Percentiles rank a stretch among this genome's conserved stretches.
phyloP scores from a whole-genome alignment of 306 rosid species.

The Vigna nakashimae region DNA sequence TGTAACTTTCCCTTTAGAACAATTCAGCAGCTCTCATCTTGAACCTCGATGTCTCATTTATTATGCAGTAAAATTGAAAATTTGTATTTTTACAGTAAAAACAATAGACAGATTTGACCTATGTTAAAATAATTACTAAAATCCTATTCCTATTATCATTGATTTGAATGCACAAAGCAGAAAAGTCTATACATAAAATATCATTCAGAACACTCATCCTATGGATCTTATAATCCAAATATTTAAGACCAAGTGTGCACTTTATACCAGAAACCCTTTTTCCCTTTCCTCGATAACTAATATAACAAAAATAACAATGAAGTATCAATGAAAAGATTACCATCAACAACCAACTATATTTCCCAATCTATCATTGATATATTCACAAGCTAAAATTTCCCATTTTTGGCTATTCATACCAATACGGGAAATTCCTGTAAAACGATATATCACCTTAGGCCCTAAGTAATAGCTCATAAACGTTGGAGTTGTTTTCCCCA shows the following conservation, averaged over 20 bases:
- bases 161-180: not conserved
- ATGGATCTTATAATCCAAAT: not conserved
- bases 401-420: conserved; percentile 19
- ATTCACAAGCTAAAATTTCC: conserved; percentile 24
- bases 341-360: conserved; percentile 8
- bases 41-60: not conserved
- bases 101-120: not conserved
- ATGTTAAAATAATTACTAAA: not conserved
- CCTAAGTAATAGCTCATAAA: conserved; percentile 86
- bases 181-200: not conserved
- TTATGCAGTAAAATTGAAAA: not conserved
- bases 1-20: not conserved
- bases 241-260: not conserved
- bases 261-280: not conserved
- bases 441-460: conserved; percentile 56
- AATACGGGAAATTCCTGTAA: not conserved
- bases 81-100: not conserved
- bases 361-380: conserved; percentile 2
- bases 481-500: conserved; percentile 88
- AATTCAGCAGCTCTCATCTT: not conserved
- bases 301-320: not conserved
- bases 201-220: not conserved
- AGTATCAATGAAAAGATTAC: conserved; percentile 6
- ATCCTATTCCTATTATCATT: not conserved
- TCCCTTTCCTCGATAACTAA: not conserved